Evolutionary conservation across 192 early-diverging fungal species (phyloP), one percentile per base, ranked within the genome.

Genomic region (Oehlia diaphana): DNA sequence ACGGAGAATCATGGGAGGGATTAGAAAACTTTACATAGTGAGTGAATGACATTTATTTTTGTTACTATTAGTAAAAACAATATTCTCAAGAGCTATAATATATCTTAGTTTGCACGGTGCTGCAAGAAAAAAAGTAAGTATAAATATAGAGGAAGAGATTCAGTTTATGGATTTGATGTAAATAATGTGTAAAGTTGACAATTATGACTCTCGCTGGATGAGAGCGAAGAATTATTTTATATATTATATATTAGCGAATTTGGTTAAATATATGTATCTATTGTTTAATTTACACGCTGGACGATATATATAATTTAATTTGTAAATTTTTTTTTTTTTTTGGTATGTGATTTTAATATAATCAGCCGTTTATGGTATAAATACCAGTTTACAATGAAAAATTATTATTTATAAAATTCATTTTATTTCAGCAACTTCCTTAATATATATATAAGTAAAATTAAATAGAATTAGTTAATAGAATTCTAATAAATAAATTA

Each of bases 1-100:
- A 47, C 35, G 75, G n/a, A 39, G 75, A 44, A 23, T 77, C 10
- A 77, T 63, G 75, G 19, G 63, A 14, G n/a, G 67, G 16, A 49
- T 77, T 35, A 63, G 63, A 44, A 47, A 28, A 28, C 10, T 77
- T 42, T 61, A 31, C 12, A 33, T 31, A 9, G 75, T 77, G 44
- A 35, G 61, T 63, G 47, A 44, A 50, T 19, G 50, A 14, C 13
- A 19, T 19, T 47, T 47, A 47, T 58, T 58, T 58, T 58, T 58
- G 4, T 58, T 19, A 58, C 16, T 14, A 13, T 19, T 58, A 14
- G 16, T 21, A 58, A 58, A 19, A 19, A 19, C 19, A 14, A 58
- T 58, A 14, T 58, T 58, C 16, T 58, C 3, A 19, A 58, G 14
- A 10, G 16, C 1, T 58, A 58, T 58, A 19, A 19, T 58, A 58